Evolutionary conservation across 441 rosid species (phyloP).

Genomic region (Gossypium gossypioides): DNA sequence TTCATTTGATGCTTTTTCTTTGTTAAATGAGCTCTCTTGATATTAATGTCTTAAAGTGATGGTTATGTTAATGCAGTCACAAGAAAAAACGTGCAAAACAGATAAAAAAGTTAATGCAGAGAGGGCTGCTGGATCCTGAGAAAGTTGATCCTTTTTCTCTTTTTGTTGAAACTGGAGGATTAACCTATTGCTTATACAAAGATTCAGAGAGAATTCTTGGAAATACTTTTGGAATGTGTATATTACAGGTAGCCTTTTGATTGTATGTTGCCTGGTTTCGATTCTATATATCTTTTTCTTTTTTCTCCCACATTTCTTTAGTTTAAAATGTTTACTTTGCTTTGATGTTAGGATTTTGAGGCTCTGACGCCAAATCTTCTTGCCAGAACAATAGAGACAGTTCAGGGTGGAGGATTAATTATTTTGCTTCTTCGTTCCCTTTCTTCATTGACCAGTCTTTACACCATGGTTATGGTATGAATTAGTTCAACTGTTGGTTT

Average conservation of each 20-base stretch:
- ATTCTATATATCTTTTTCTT: background rate
- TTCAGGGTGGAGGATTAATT: slow-evolving; percentile 91
- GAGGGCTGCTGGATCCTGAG: slow-evolving; percentile 85
- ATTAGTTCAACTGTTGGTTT: background rate
- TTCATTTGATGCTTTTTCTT: background rate
- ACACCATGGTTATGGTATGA: slow-evolving; percentile 91
- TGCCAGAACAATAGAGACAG: slow-evolving; percentile 97
- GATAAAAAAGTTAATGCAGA: slow-evolving; percentile 72
- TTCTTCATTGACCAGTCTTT: slow-evolving; percentile 71
- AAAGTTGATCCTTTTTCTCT: slow-evolving; percentile 88
- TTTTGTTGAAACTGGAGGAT: slow-evolving; percentile 73
- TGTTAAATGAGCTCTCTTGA: background rate
- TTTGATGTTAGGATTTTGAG: slow-evolving; percentile 71
- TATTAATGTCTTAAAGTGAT: background rate
- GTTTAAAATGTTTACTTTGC: slow-evolving; percentile 7
- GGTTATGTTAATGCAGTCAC: slow-evolving; percentile 48
- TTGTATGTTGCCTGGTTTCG: background rate
- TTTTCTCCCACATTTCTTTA: background rate
- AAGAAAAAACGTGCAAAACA: slow-evolving; percentile 78
- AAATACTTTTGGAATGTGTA: slow-evolving; percentile 92
- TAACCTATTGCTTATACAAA: slow-evolving; percentile 78
- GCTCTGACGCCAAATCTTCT: slow-evolving; percentile 91
- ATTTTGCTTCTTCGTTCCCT: slow-evolving; percentile 74
- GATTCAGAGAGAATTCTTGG: slow-evolving; percentile 85
- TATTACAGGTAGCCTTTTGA: slow-evolving; percentile 54